Conservation (phyloP, 1,139 yeast species). For the Saccharomyces uvarum region DNA sequence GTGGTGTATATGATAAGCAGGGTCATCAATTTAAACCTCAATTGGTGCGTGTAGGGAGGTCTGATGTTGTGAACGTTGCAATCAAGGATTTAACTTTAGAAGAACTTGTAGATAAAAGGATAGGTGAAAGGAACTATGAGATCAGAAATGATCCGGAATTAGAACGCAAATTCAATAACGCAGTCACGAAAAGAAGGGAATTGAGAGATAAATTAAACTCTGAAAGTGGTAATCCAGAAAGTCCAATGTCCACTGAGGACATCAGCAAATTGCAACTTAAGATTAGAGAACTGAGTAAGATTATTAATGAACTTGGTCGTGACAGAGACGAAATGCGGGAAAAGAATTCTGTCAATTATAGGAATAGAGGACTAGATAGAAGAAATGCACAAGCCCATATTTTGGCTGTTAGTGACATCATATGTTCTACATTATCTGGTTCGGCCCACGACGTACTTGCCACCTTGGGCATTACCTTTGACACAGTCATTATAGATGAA, state of each 20-base stretch:
- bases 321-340: constrained; percentile 77
- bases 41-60: constrained; percentile 83
- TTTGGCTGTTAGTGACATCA: constrained; percentile 70
- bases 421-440: constrained; percentile 90
- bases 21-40: constrained; percentile 59
- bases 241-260: constrained; percentile 27
- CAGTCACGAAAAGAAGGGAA: constrained; percentile 24
- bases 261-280: constrained; percentile 41
- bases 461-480: constrained; percentile 67
- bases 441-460: constrained; percentile 86
- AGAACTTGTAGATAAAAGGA: constrained; percentile 67
- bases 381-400: constrained; percentile 67
- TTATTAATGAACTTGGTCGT: constrained; percentile 63
- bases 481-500: constrained; percentile 93
- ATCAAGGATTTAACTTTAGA: constrained; percentile 82
- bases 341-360: constrained; percentile 51
- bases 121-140: constrained; percentile 41
- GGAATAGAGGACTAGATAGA: constrained; percentile 74
- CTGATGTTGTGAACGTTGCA: constrained; percentile 79
- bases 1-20: constrained; percentile 53
- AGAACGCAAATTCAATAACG: constrained; percentile 26
- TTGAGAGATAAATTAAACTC: constrained; percentile 23
- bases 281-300: constrained; percentile 49
- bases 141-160: constrained; percentile 30
- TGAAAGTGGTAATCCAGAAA: constrained; percentile 27